These are phyloP conservation scores for Anastatica hierochuntica DNA, from an alignment of 345 rosid genomes.

Conservation along the genomic window DNA sequence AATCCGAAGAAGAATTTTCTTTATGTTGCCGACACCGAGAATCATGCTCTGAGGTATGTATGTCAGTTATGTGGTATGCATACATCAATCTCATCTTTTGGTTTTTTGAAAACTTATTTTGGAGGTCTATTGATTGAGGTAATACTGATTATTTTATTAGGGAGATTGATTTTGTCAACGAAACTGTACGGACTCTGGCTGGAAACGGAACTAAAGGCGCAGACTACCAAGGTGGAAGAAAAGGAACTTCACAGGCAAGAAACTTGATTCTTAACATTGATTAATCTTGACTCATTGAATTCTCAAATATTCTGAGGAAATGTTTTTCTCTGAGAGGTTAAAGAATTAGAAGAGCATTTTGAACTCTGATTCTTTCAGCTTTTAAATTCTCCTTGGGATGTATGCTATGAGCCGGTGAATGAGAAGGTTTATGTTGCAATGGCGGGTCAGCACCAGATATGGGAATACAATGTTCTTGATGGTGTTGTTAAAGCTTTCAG, in stretches of 20 bases:
- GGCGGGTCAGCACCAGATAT: conserved; percentile 97
- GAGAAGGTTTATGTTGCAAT: conserved; percentile 83
- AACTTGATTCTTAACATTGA: too few relatives aligned
- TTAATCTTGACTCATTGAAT: too few relatives aligned
- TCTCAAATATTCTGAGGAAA: background rate
- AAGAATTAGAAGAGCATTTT: background rate
- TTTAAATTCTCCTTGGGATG: conserved; percentile 96
- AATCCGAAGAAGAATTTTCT: conserved; percentile 78
- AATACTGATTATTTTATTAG: conserved; percentile 19
- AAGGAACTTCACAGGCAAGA: conserved; percentile 67
- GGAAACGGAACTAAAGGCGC: conserved; percentile 96
- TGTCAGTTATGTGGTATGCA: background rate
- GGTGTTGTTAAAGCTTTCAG: conserved; percentile 71
- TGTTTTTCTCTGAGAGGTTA: background rate
- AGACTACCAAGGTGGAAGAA: conserved; percentile 73
- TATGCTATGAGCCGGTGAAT: conserved; percentile 56
- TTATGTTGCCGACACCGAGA: conserved; percentile 92
- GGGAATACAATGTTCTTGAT: conserved; percentile 61
- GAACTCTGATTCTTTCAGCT: conserved; percentile 35
- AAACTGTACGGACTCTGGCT: conserved; percentile 69
- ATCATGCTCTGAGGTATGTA: conserved; percentile 80
- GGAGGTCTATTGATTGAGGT: background rate
- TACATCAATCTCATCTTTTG: background rate
- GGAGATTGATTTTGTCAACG: conserved; percentile 83
- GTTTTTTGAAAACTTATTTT: background rate